These are phyloP conservation scores for Chenopodium formosanum DNA, from an alignment of 148 eudicot genomes.

Conservation along the genomic window DNA sequence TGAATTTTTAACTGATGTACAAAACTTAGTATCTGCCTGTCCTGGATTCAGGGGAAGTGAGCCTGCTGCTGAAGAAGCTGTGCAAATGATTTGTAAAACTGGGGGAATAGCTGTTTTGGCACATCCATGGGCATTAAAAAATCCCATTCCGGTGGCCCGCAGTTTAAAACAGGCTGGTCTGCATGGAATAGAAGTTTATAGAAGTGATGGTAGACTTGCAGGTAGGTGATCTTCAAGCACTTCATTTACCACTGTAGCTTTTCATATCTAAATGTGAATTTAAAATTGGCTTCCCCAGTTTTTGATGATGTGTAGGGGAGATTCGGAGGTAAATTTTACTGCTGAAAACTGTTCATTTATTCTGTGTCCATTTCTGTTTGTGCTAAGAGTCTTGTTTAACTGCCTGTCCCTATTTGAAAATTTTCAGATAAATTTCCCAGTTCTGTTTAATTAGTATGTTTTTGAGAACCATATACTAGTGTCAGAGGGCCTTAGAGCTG, in stretches of 20 bases:
- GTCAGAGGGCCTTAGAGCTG: too few species aligned
- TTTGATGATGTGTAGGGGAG: not conserved
- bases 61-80: slow-evolving; percentile 82
- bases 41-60: slow-evolving; percentile 69
- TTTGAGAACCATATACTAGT: not conserved
- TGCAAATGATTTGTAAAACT: slow-evolving; percentile 62
- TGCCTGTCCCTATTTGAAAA: not conserved
- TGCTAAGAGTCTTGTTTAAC: too few species aligned
- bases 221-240: slow-evolving; percentile 38
- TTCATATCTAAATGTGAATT: not conserved
- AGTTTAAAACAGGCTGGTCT: slow-evolving; percentile 80
- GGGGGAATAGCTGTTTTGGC: slow-evolving; percentile 92
- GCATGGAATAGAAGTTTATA: slow-evolving; percentile 86
- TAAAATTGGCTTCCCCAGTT: not conserved
- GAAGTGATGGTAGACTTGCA: slow-evolving; percentile 90
- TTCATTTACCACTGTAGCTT: not conserved
- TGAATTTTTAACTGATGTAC: not conserved
- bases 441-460: not conserved
- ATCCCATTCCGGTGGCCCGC: slow-evolving; percentile 53
- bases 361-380: not conserved
- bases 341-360: not conserved
- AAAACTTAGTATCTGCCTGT: slow-evolving; percentile 9
- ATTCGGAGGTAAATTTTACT: not conserved
- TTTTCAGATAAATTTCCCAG: not conserved
- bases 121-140: slow-evolving; percentile 95